phyloP scores from a whole-genome alignment of 1,139 yeast species.

The Magnusiomyces fungicola region DNA sequence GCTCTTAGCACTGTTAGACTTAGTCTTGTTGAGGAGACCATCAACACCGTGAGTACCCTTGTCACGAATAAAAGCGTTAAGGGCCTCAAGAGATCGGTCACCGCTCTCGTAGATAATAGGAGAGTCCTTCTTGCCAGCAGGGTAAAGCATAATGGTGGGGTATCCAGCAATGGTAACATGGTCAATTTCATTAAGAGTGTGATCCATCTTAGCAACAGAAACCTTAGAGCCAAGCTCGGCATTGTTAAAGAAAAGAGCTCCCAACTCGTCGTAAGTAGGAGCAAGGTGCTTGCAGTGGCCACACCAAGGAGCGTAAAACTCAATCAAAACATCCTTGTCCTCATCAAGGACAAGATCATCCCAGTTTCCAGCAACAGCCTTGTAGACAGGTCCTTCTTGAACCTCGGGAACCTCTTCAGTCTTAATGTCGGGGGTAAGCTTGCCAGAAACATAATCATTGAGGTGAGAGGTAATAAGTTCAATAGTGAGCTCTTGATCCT shows the following conservation, averaged over 20 bases:
- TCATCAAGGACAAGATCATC: constrained; percentile 59
- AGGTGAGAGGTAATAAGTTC: constrained; percentile 53
- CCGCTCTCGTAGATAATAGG: constrained; percentile 61
- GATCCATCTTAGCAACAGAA: constrained; percentile 79
- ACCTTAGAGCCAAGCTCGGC: constrained; percentile 39
- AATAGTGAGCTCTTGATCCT: constrained; percentile 38
- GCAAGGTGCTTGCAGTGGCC: constrained; percentile 97
- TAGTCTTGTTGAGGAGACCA: constrained; percentile 32
- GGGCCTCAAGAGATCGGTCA: constrained; percentile 65
- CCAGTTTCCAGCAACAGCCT: constrained; percentile 81
- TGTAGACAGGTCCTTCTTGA: constrained; percentile 66
- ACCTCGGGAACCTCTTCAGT: constrained; percentile 81
- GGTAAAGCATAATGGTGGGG: constrained; percentile 89
- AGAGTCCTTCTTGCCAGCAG: constrained; percentile 76
- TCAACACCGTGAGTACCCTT: constrained; percentile 56
- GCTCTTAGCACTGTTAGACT: constrained; percentile 33
- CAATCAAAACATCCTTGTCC: constrained; percentile 79
- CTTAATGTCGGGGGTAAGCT: constrained; percentile 66
- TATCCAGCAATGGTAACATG: constrained; percentile 71
- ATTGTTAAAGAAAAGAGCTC: constrained; percentile 51
- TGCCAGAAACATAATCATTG: constrained; percentile 54
- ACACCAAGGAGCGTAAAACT: constrained; percentile 99
- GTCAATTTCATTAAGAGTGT: constrained; percentile 81
- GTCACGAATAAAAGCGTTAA: constrained; percentile 62
- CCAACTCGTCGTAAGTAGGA: constrained; percentile 86